A percentile compares a stretch with the other conserved stretches of the same genome.
These are phyloP conservation scores for Echinosphaeria canescens DNA, from an alignment of 2,329 filamentous ascomycete genomes.

Conservation along the genomic window DNA sequence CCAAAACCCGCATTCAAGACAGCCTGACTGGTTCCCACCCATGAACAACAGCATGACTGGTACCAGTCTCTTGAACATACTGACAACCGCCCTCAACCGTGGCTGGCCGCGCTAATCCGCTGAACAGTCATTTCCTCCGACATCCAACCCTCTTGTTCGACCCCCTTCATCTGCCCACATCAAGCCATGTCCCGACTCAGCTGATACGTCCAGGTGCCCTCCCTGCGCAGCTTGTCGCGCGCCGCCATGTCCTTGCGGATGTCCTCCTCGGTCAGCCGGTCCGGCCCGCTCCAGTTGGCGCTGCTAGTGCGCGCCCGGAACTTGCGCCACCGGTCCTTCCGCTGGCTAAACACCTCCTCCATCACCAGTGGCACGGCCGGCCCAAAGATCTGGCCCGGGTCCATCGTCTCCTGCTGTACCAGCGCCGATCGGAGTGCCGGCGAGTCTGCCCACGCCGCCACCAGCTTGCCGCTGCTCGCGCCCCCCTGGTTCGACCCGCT, in stretches of 20 bases:
- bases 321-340: constrained; percentile 65
- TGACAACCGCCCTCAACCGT: no score
- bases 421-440: constrained; percentile 61
- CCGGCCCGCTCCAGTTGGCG: constrained; percentile 78
- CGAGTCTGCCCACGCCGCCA: constrained; percentile 69
- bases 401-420: constrained; percentile 62
- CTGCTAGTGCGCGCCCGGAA: constrained; percentile 84
- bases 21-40: neutral
- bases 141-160: no score
- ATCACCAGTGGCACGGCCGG: constrained; percentile 75
- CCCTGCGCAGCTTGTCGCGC: constrained; percentile 55
- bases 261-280: constrained; percentile 72
- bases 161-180: constrained; percentile 1
- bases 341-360: constrained; percentile 90
- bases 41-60: no score
- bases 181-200: constrained; percentile 23
- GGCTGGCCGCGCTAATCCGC: no score
- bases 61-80: no score
- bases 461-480: neutral
- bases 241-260: constrained; percentile 61
- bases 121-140: no score
- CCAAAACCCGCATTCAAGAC: no score
- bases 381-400: constrained; percentile 74
- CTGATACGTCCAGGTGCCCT: constrained; percentile 71
- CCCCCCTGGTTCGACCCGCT: constrained; percentile 15